Evolutionary conservation across 768 basidiomycete genomes (phyloP).

Genomic region (Kwoniella shandongensis): DNA sequence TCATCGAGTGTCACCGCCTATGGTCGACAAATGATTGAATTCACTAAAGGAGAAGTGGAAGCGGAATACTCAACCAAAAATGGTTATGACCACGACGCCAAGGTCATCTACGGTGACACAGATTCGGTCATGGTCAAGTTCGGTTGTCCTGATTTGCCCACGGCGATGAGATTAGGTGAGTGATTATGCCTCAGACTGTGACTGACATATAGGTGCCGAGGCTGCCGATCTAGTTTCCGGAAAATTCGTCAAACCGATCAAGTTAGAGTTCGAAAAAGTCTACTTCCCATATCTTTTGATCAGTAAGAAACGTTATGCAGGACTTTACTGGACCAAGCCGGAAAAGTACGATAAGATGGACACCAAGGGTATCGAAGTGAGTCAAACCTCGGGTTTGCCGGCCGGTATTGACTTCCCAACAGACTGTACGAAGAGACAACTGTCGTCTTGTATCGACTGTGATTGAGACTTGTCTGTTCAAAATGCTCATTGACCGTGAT

Average conservation of each 20-base stretch:
- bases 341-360: conserved; percentile 99
- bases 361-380: conserved; percentile 95
- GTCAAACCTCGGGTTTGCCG: not conserved
- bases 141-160: conserved; percentile 78
- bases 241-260: conserved; percentile 93
- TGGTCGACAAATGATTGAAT: conserved; percentile 98
- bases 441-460: conserved; percentile 97
- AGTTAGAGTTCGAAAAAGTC: conserved; percentile 98
- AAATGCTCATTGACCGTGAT: conserved; percentile 94
- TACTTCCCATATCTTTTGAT: conserved; percentile 98
- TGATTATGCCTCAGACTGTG: conserved; percentile 1
- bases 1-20: conserved; percentile 94
- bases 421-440: conserved; percentile 98
- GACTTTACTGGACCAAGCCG: conserved; percentile 91
- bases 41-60: conserved; percentile 91
- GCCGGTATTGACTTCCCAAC: not conserved
- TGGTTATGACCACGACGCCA: conserved; percentile 79
- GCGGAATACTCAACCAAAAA: conserved; percentile 79
- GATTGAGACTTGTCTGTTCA: conserved; percentile 95
- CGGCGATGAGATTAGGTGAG: conserved; percentile 86
- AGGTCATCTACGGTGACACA: conserved; percentile 97
- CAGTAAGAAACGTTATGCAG: conserved; percentile 98
- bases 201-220: conserved; percentile 66
- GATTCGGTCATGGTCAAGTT: conserved; percentile 99
- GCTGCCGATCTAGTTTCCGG: conserved; percentile 87